phyloP scores from a whole-genome alignment of 768 basidiomycete species.

The Candolleomyces efflorescens region DNA sequence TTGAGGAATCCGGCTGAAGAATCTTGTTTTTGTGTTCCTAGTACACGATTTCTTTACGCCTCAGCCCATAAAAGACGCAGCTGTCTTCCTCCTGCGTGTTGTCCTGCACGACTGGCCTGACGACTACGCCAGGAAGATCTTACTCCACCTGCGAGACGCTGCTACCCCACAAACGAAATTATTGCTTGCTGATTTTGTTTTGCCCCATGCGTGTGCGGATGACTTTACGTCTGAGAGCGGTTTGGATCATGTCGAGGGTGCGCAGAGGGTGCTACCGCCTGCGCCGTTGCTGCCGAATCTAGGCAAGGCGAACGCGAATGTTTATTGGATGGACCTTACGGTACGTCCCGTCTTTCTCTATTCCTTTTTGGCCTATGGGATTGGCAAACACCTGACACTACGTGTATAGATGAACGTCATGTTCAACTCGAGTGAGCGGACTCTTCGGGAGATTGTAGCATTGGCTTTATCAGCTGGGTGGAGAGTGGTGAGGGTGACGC shows the following conservation, averaged over 20 bases:
- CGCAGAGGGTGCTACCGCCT: slow-evolving; percentile 18
- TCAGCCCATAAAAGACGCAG: slow-evolving; percentile 36
- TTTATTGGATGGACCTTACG: slow-evolving; percentile 29
- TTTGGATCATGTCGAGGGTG: slow-evolving; percentile 11
- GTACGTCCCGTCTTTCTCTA: slow-evolving; percentile 19
- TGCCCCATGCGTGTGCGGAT: slow-evolving; percentile 32
- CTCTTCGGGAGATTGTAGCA: slow-evolving; percentile 24
- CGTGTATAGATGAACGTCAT: slow-evolving; percentile 34
- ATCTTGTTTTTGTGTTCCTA: slow-evolving; percentile 8
- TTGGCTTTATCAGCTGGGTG: slow-evolving; percentile 29
- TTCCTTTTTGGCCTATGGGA: neutral
- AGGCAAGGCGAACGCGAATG: slow-evolving; percentile 32
- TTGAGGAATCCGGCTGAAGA: too few relatives aligned
- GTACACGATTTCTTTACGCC: slow-evolving; percentile 34
- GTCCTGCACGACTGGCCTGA: slow-evolving; percentile 69
- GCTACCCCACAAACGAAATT: slow-evolving; percentile 33
- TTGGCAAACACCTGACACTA: neutral
- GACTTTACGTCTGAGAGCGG: slow-evolving; percentile 15
- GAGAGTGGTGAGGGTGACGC: slow-evolving; percentile 31
- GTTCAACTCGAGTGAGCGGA: slow-evolving; percentile 37
- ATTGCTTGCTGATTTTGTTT: slow-evolving; percentile 37
- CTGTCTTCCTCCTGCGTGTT: slow-evolving; percentile 52
- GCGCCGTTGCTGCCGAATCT: slow-evolving; percentile 35
- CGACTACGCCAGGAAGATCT: slow-evolving; percentile 29
- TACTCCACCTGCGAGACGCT: slow-evolving; percentile 31